Base-by-base conservation (phyloP, 2,329 filamentous ascomycete species). In the Pseudopyrenochaeta lycopersici region DNA sequence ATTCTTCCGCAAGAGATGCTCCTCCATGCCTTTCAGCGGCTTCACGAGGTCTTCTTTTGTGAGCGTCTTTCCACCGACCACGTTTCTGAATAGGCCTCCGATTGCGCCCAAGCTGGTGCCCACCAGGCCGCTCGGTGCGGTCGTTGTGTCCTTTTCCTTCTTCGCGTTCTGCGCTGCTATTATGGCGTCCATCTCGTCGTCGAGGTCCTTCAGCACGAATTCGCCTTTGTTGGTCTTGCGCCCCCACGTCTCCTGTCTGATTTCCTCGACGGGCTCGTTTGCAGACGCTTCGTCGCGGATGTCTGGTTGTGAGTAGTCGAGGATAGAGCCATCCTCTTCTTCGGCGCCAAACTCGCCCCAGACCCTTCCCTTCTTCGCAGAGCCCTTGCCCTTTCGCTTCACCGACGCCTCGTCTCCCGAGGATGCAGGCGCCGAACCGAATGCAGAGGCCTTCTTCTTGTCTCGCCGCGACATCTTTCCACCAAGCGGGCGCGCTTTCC, bases 301-400 rank as follows among this genome's bases (percentile, higher is more conserved):
- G 83, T 44, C 84, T 84, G 61, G 55, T 3, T 84, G 84, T n/a
- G 95, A 99, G 77, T 98, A 99, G 78, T 99, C 95, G 30, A 99
- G 82, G 54, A 91, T 86, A 14, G 89, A 83, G 66, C 86, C 87
- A 52, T 89, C 86, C 52, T 92, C 90, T 70, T 96, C 94, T 60
- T 93, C 91, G 6, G 91, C 92, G 3, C 95, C 95, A 72, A 97
- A 91, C 4, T 90, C 91, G 69, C 93, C 91, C 95, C 95, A 99
- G 71, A 90, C 92, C 59, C 95, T 87, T 66, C 91, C 91, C 75
- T 92, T 93, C 81, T 98, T 98, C 7, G 80, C 82, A 11, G 82
- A 77, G 62, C 86, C 87, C 21, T 81, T 91, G 40, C 75, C 76
- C 67, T 86, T 88, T 61, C 84, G 82, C 66, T 75, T 75, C 15